phyloP scores from a whole-genome alignment of 805 yeast genomes.

The Debaryomyces castellii region DNA sequence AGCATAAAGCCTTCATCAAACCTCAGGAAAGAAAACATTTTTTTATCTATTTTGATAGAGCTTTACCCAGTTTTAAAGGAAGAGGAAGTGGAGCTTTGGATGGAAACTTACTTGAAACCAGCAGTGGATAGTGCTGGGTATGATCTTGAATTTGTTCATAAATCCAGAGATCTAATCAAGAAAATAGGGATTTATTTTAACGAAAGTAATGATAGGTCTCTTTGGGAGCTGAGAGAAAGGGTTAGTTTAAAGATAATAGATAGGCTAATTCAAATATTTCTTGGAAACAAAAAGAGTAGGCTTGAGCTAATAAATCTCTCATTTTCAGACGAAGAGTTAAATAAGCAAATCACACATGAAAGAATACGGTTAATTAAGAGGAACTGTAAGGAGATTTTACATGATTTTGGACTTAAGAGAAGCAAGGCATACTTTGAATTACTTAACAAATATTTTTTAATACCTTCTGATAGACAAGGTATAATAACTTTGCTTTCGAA shows the following conservation, averaged over 20 bases:
- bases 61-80: constrained; percentile 31
- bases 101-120: constrained; percentile 44
- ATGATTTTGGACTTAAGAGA: constrained; percentile 41
- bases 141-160: constrained; percentile 35
- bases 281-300: constrained; percentile 16
- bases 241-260: constrained; percentile 23
- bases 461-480: constrained; percentile 34
- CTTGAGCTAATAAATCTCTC: constrained; percentile 17
- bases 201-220: constrained; percentile 19
- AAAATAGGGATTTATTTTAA: constrained; percentile 15
- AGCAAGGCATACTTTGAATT: constrained; percentile 35
- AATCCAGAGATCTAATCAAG: constrained; percentile 26
- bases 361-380: constrained; percentile 46
- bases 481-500: constrained; percentile 36
- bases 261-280: constrained; percentile 21
- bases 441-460: constrained; percentile 33
- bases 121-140: constrained; percentile 62
- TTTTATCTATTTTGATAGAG: constrained; percentile 36
- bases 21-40: constrained; percentile 32
- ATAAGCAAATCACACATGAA: constrained; percentile 44
- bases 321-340: constrained; percentile 13
- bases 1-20: constrained; percentile 27
- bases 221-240: constrained; percentile 16
- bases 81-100: constrained; percentile 46
- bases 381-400: constrained; percentile 42